Percentiles rank a stretch among this genome's conserved stretches.
Conservation (phyloP, 2,329 filamentous ascomycete species). For the Verticillium longisporum region DNA sequence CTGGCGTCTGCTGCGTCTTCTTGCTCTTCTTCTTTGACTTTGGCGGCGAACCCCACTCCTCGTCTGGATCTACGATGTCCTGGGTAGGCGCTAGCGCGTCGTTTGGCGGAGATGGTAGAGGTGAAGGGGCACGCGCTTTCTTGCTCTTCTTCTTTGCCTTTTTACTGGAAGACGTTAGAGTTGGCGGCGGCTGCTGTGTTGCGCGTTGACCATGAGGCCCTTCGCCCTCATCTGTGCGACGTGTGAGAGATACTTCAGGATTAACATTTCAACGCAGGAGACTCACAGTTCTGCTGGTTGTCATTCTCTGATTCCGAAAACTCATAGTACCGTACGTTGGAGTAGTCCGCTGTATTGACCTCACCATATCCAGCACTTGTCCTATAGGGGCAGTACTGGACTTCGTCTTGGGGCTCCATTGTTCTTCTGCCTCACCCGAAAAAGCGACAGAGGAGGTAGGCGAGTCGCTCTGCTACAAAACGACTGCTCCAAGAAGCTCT, state of each 20-base stretch:
- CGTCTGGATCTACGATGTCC: background rate
- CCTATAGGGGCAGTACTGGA: constrained; percentile 32
- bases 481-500: background rate
- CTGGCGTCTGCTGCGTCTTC: constrained; percentile 3
- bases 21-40: constrained; percentile 14
- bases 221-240: background rate
- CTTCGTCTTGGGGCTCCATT: constrained; percentile 31
- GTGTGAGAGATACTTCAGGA: background rate
- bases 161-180: constrained; percentile 3
- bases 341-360: constrained; percentile 35
- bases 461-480: background rate
- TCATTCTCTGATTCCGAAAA: constrained; percentile 27
- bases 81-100: background rate
- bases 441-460: background rate
- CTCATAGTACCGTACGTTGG: constrained; percentile 32
- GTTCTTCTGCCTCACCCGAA: background rate
- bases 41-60: background rate
- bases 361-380: constrained; percentile 21
- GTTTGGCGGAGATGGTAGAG: background rate
- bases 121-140: constrained; percentile 5
- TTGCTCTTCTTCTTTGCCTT: constrained; percentile 15
- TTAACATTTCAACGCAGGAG: background rate
- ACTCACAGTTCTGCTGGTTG: background rate
- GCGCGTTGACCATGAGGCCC: constrained; percentile 5
- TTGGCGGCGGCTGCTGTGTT: constrained; percentile 5